Conservation (phyloP, 257 asterid genomes). For the Scutellaria minor region DNA sequence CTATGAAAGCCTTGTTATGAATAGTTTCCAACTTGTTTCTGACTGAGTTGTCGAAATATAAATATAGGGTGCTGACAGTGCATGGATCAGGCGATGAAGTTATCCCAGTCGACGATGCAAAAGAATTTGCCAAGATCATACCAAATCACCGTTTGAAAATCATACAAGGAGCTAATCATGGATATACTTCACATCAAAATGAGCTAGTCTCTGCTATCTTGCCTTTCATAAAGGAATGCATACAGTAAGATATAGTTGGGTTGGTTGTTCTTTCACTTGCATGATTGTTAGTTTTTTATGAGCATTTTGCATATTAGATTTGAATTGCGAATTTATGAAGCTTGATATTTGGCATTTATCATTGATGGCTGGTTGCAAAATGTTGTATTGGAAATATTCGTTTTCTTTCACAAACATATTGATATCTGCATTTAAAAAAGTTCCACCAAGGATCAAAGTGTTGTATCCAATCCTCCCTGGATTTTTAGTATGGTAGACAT, state of each 20-base stretch:
- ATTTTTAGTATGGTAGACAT: too few species aligned
- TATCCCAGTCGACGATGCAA: constrained; percentile 71
- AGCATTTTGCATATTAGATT: too few species aligned
- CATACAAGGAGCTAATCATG: constrained; percentile 70
- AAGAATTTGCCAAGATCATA: constrained; percentile 66
- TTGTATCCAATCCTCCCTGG: too few species aligned
- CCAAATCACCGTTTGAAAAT: constrained; percentile 64
- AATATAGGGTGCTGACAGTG: constrained; percentile 68
- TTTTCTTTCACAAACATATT: too few species aligned
- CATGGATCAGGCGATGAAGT: constrained; percentile 81
- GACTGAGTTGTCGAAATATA: constrained; percentile 20
- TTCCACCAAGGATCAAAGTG: too few species aligned
- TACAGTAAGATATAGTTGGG: constrained; percentile 30
- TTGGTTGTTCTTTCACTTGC: too few species aligned
- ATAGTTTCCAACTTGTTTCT: background rate
- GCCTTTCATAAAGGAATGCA: constrained; percentile 67
- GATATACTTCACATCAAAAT: constrained; percentile 60
- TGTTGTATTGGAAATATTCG: too few species aligned
- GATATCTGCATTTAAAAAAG: too few species aligned
- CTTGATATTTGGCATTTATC: too few species aligned
- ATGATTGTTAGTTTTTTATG: too few species aligned
- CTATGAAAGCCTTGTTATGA: background rate
- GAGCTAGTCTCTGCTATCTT: constrained; percentile 50
- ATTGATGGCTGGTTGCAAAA: too few species aligned
- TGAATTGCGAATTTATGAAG: too few species aligned